Conservation (phyloP, 352 stramenopile species). For the Globisporangium recalcitrans region DNA sequence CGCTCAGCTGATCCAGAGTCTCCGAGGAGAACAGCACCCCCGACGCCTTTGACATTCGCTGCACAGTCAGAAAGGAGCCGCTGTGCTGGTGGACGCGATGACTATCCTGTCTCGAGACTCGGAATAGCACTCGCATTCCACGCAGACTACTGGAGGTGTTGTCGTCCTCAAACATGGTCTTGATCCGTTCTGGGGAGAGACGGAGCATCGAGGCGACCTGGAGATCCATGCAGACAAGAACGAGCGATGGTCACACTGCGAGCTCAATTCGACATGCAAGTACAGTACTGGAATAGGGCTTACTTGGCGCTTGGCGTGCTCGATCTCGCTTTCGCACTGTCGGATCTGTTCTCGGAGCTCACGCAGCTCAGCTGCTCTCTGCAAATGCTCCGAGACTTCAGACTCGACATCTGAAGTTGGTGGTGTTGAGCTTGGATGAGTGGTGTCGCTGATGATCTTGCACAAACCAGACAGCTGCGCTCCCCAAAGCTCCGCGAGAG, state of each 20-base stretch:
- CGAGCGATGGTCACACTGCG: not conserved
- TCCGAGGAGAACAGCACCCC: conserved; percentile 43
- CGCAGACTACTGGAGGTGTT: conserved; percentile 14
- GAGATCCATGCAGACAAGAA: not conserved
- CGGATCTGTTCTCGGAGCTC: conserved; percentile 19
- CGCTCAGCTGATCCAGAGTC: conserved; percentile 28
- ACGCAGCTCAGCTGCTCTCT: conserved; percentile 5
- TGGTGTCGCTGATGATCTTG: conserved; percentile 15
- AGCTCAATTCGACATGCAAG: not conserved
- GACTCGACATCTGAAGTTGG: not conserved
- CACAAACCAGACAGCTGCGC: conserved; percentile 19
- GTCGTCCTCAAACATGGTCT: conserved; percentile 35
- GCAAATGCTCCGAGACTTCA: conserved; percentile 4
- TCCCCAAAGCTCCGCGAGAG: conserved; percentile 5
- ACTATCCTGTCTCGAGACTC: conserved; percentile 36
- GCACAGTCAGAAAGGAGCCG: conserved; percentile 19
- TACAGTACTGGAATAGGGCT: not conserved
- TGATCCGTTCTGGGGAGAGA: conserved; percentile 28
- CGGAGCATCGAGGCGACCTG: conserved; percentile 26
- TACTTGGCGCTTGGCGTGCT: conserved; percentile 20
- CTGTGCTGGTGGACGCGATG: conserved; percentile 36
- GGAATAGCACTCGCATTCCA: conserved; percentile 28
- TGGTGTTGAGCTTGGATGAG: not conserved
- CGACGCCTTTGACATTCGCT: conserved; percentile 31
- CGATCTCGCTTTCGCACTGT: conserved; percentile 24